phyloP scores from a whole-genome alignment of 1,284 basidiomycete genomes.

The Ceratobasidium sp. region DNA sequence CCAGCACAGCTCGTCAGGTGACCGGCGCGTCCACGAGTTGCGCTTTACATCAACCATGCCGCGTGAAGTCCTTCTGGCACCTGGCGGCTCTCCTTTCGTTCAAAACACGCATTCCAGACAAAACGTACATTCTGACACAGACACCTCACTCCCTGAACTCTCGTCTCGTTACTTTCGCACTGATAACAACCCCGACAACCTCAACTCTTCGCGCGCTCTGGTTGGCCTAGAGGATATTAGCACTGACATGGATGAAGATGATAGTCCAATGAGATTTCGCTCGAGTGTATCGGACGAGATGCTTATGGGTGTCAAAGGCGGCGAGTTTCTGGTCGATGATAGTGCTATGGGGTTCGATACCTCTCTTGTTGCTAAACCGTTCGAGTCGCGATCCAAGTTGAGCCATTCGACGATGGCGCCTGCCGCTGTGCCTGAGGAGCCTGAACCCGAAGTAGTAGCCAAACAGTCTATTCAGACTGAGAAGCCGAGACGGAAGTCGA shows the following conservation, averaged over 20 bases:
- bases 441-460: constrained; percentile 3
- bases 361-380: constrained; percentile 17
- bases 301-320: constrained; percentile 43
- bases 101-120: constrained; percentile 13
- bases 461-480: constrained; percentile 13
- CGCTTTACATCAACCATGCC: constrained; percentile 29
- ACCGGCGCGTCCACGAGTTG: constrained; percentile 27
- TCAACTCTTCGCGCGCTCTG: constrained; percentile 31
- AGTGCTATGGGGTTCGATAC: constrained; percentile 42
- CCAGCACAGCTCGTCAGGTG: constrained; percentile 32
- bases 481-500: constrained; percentile 41
- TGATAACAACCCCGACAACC: constrained; percentile 8
- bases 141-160: constrained; percentile 14
- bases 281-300: constrained; percentile 37
- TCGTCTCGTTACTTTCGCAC: constrained; percentile 31
- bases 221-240: constrained; percentile 36
- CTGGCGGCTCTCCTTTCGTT: constrained; percentile 41
- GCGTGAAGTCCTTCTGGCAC: constrained; percentile 42
- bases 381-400: constrained; percentile 26
- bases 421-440: constrained; percentile 1
- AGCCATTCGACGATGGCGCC: constrained; percentile 28
- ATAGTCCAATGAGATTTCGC: constrained; percentile 29
- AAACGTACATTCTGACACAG: constrained; percentile 2
- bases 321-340: constrained; percentile 40
- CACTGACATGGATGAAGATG: constrained; percentile 30